phyloP scores from a whole-genome alignment of 2,329 filamentous ascomycete genomes.

The Calonectria fujianensis region DNA sequence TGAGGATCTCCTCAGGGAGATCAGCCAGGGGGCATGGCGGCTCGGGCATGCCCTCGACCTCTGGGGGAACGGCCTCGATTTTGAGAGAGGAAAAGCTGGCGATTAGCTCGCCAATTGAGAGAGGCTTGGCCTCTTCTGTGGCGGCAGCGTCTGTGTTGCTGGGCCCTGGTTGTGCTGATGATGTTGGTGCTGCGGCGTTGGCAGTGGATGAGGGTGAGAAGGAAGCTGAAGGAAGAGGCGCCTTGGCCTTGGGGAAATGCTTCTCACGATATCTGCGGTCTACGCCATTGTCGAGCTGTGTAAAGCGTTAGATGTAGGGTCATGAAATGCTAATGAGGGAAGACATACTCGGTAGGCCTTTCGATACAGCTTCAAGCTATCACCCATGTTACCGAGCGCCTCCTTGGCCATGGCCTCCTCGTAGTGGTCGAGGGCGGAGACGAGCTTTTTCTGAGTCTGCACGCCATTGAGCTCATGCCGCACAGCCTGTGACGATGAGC shows the following conservation, averaged over 20 bases:
- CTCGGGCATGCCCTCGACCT: conserved; percentile 82
- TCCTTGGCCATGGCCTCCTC: conserved; percentile 94
- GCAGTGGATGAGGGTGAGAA: conserved; percentile 45
- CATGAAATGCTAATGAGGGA: not conserved
- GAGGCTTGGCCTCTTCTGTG: conserved; percentile 60
- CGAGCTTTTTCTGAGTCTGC: conserved; percentile 68
- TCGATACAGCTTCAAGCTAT: conserved; percentile 91
- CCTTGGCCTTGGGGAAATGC: conserved; percentile 82
- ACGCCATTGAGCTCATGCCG: conserved; percentile 42
- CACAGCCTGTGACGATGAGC: conserved; percentile 23
- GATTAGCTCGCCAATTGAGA: conserved; percentile 81
- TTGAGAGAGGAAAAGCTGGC: conserved; percentile 81
- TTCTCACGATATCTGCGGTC: conserved; percentile 93
- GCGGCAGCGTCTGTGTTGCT: conserved; percentile 68
- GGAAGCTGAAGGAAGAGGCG: conserved; percentile 36
- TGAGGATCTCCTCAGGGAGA: conserved; percentile 89
- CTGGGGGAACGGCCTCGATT: conserved; percentile 80
- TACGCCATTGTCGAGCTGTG: conserved; percentile 86
- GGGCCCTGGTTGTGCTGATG: conserved; percentile 20
- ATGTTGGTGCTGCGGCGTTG: conserved; percentile 42
- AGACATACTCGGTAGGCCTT: conserved; percentile 86
- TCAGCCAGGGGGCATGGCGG: conserved; percentile 86
- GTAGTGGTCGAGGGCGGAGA: conserved; percentile 92
- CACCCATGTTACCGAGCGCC: conserved; percentile 87
- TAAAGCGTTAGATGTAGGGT: conserved; percentile 34